Evolutionary conservation across 2,329 filamentous ascomycete species (phyloP).

Genomic region (Fusarium torreyae): DNA sequence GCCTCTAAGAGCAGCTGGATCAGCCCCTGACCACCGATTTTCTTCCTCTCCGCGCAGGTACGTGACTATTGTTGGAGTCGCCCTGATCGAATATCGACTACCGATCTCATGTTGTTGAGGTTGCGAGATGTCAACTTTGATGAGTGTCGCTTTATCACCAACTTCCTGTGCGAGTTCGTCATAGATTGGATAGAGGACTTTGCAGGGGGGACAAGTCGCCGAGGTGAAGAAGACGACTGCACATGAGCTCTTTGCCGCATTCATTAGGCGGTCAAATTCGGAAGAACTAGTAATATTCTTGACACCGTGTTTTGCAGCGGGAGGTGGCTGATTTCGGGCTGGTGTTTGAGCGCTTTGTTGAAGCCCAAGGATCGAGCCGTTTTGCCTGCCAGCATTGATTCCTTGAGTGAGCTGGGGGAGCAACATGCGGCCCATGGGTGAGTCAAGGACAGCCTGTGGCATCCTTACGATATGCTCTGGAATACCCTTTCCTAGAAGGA

Average conservation of each 20-base stretch:
- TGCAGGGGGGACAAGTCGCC: conserved; percentile 88
- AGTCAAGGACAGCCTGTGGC: conserved; percentile 86
- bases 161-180: conserved; percentile 84
- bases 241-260: conserved; percentile 75
- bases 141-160: conserved; percentile 76
- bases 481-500: conserved; percentile 89
- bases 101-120: conserved; percentile 75
- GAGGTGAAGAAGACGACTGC: conserved; percentile 95
- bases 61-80: conserved; percentile 91
- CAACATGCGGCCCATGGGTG: conserved; percentile 90
- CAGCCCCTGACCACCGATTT: conserved; percentile 85
- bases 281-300: conserved; percentile 68
- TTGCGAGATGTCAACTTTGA: conserved; percentile 85
- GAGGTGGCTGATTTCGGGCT: conserved; percentile 27
- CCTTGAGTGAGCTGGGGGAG: conserved; percentile 76
- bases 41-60: conserved; percentile 83
- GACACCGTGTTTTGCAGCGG: conserved; percentile 60
- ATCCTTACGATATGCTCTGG: conserved; percentile 89
- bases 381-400: conserved; percentile 64
- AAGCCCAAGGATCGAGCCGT: conserved; percentile 68
- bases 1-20: conserved; percentile 75
- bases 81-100: conserved; percentile 76
- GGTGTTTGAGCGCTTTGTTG: conserved; percentile 56
- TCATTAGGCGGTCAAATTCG: conserved; percentile 57
- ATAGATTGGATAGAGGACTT: conserved; percentile 84